phyloP scores from a whole-genome alignment of 2,329 filamentous ascomycete genomes.

The Aschersonia sp. region DNA sequence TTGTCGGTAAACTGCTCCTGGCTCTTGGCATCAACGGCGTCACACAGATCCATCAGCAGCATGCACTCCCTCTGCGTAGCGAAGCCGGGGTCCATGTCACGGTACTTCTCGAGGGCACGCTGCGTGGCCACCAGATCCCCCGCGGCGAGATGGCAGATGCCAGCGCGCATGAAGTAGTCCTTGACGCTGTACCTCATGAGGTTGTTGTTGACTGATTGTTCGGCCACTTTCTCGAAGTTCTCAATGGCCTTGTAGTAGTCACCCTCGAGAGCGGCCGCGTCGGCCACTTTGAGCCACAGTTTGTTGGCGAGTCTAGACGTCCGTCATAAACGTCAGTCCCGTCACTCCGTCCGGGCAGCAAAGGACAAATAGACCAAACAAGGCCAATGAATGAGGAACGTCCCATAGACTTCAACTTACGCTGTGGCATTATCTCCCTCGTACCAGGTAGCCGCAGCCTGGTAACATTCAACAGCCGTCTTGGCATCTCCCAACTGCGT shows the following conservation, averaged over 20 bases:
- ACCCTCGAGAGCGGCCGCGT: conserved; percentile 65
- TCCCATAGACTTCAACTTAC: conserved; percentile 31
- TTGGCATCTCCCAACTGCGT: conserved; percentile 64
- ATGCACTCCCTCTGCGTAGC: conserved; percentile 65
- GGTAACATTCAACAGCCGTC: conserved; percentile 69
- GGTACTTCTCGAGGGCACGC: conserved; percentile 70
- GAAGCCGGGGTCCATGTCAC: conserved; percentile 67
- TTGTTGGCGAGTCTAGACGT: conserved; percentile 68
- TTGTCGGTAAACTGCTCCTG: conserved; percentile 77
- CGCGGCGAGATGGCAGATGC: conserved; percentile 70
- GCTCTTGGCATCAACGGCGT: conserved; percentile 63
- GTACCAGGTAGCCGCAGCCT: conserved; percentile 79
- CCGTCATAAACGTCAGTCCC: not conserved
- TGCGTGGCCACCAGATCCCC: conserved; percentile 65
- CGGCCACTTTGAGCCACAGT: conserved; percentile 81
- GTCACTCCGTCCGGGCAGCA: not conserved
- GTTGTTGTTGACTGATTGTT: conserved; percentile 70
- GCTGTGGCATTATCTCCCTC: conserved; percentile 74
- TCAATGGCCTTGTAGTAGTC: conserved; percentile 78
- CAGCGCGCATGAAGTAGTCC: conserved; percentile 89
- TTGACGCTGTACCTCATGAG: conserved; percentile 90
- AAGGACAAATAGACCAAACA: too few species aligned
- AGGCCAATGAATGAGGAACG: not conserved
- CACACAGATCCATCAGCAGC: conserved; percentile 62
- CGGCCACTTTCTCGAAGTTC: conserved; percentile 72